Evolutionary conservation across 148 eudicot genomes (phyloP).

Genomic region (Fagopyrum homotropicum): DNA sequence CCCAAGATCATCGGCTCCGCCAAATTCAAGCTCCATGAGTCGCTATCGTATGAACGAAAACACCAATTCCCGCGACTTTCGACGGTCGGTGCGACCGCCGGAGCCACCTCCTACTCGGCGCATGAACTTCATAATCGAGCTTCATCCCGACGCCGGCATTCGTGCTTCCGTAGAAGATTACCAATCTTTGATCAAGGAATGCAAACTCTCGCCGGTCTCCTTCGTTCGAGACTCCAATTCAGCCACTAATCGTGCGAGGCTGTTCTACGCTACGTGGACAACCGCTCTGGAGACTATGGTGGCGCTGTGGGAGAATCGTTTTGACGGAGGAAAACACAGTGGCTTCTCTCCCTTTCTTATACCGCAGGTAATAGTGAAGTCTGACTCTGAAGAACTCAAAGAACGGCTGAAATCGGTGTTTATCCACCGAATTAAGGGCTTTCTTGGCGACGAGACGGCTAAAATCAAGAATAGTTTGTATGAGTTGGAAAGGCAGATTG

Average conservation of each 20-base stretch:
- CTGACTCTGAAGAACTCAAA: constrained; percentile 40
- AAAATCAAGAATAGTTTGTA: constrained; percentile 30
- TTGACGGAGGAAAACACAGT: constrained; percentile 18
- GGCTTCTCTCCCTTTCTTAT: constrained; percentile 28
- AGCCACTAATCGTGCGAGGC: constrained; percentile 11
- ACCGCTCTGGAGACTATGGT: constrained; percentile 37
- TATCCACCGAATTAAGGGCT: constrained; percentile 21
- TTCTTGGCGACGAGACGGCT: constrained; percentile 30
- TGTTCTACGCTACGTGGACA: constrained; percentile 43
- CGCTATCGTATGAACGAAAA: not conserved
- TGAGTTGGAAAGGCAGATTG: constrained; percentile 25
- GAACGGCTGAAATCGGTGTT: constrained; percentile 38
- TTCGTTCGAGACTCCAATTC: not conserved
- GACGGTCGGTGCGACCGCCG: constrained; percentile 25
- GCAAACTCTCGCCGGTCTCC: constrained; percentile 18
- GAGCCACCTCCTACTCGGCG: constrained; percentile 7
- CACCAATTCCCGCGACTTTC: not conserved
- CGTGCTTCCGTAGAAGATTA: constrained; percentile 10
- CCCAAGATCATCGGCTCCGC: constrained; percentile 1
- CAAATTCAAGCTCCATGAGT: not conserved
- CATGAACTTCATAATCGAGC: constrained; percentile 31
- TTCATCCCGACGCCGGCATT: constrained; percentile 5
- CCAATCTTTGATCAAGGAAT: constrained; percentile 22
- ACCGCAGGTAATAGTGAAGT: constrained; percentile 33
- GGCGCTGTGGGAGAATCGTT: constrained; percentile 36